Evolutionary conservation across 805 yeast genomes (phyloP).

Genomic region (Wickerhamomyces mucosus): DNA sequence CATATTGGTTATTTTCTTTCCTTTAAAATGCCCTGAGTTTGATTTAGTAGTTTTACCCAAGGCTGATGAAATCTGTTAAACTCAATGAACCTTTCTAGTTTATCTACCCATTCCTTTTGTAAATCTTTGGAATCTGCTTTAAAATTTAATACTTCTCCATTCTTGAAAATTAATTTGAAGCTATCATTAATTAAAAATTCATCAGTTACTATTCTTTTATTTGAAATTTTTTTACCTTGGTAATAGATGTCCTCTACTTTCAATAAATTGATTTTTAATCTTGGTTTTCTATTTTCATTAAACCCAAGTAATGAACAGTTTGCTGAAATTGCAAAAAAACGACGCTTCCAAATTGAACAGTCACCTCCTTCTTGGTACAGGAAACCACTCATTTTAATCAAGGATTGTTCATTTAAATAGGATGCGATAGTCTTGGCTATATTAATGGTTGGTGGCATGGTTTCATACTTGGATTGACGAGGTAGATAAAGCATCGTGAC

Average conservation of each 20-base stretch:
- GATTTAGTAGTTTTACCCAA: conserved; percentile 42
- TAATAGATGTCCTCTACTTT: conserved; percentile 41
- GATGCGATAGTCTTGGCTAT: conserved; percentile 36
- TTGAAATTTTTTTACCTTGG: conserved; percentile 23
- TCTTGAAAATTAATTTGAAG: conserved; percentile 64
- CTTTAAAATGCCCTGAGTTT: conserved; percentile 1
- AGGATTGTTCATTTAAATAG: conserved; percentile 27
- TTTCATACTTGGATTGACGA: conserved; percentile 47
- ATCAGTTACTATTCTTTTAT: conserved; percentile 58
- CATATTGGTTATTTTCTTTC: no score
- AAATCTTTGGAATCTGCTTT: conserved; percentile 67
- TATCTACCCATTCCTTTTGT: conserved; percentile 55
- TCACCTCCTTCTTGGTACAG: conserved; percentile 92
- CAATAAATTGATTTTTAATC: conserved; percentile 67
- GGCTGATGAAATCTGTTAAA: conserved; percentile 50
- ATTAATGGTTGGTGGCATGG: conserved; percentile 61
- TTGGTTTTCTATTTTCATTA: conserved; percentile 60
- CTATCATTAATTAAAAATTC: conserved; percentile 60
- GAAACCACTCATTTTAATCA: conserved; percentile 47
- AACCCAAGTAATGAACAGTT: conserved; percentile 67
- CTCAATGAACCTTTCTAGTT: conserved; percentile 46
- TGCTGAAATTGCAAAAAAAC: conserved; percentile 69
- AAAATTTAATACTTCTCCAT: conserved; percentile 76
- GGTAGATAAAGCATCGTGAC: conserved; percentile 64
- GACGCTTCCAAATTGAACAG: conserved; percentile 56